These are phyloP conservation scores for Quercus phellos DNA, from an alignment of 331 rosid genomes.

Conservation along the genomic window DNA sequence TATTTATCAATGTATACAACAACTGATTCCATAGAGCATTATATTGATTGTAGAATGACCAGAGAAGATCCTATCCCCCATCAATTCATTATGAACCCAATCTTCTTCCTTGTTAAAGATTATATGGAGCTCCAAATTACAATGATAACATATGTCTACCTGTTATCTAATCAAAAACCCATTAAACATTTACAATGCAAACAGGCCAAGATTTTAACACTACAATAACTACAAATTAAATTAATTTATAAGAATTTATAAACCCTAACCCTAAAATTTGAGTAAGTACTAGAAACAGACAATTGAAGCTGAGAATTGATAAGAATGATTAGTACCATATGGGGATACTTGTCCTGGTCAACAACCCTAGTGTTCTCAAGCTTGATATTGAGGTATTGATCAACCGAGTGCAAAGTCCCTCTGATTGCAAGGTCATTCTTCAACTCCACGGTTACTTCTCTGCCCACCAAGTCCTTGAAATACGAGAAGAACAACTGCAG, in stretches of 20 bases:
- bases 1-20: too few species aligned
- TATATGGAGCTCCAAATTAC: not conserved
- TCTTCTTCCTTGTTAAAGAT: not conserved
- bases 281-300: constrained; percentile 4
- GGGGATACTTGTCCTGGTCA: constrained; percentile 94
- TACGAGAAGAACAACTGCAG: constrained; percentile 76
- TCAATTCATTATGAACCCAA: too few species aligned
- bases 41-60: too few species aligned
- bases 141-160: not conserved
- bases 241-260: not conserved
- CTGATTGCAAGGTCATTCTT: constrained; percentile 93
- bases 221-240: not conserved
- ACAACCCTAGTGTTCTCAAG: constrained; percentile 97
- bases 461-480: constrained; percentile 92
- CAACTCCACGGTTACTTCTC: constrained; percentile 94
- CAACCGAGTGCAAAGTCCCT: constrained; percentile 94
- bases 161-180: not conserved
- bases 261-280: not conserved
- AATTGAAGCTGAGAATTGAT: not conserved
- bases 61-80: too few species aligned
- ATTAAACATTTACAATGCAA: not conserved
- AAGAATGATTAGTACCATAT: constrained; percentile 56
- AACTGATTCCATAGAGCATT: too few species aligned
- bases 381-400: constrained; percentile 93
- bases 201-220: not conserved